These are phyloP conservation scores for Ajuga chamaepitys DNA, from an alignment of 257 asterid species.

Conservation along the genomic window DNA sequence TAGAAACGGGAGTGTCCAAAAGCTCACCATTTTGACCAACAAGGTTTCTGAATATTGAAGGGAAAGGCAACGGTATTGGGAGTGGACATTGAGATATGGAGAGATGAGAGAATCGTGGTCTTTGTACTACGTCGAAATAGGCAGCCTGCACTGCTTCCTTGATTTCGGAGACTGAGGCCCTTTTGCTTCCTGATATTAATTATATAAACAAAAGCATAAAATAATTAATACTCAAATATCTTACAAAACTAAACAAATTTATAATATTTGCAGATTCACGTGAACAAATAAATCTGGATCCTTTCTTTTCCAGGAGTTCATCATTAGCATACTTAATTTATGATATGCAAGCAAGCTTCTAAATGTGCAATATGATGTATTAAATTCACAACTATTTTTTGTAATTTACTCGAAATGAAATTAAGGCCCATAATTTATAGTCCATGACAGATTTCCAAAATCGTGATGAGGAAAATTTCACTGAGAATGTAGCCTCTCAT, in stretches of 20 bases:
- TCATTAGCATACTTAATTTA: too few species aligned
- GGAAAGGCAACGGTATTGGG: constrained; percentile 89
- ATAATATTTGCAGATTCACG: too few species aligned
- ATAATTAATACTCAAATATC: background rate
- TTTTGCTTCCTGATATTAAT: constrained; percentile 38
- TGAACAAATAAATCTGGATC: too few species aligned
- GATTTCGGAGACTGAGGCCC: constrained; percentile 61
- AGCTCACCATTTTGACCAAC: constrained; percentile 73
- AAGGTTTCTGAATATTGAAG: constrained; percentile 53
- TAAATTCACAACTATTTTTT: too few species aligned
- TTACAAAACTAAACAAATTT: too few species aligned
- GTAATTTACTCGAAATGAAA: too few species aligned
- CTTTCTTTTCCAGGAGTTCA: too few species aligned
- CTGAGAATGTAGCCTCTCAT: background rate
- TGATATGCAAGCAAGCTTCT: too few species aligned
- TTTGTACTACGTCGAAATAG: constrained; percentile 30
- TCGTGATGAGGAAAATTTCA: background rate
- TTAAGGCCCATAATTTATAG: too few species aligned
- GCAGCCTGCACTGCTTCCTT: constrained; percentile 57
- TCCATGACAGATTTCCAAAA: background rate
- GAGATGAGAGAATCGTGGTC: constrained; percentile 72
- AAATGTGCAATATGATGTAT: too few species aligned
- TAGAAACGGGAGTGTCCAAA: constrained; percentile 29
- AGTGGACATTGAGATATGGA: constrained; percentile 73
- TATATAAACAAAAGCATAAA: background rate